These are phyloP conservation scores for Leucosporidium creatinivorum DNA, from an alignment of 768 basidiomycete genomes.

Conservation along the genomic window DNA sequence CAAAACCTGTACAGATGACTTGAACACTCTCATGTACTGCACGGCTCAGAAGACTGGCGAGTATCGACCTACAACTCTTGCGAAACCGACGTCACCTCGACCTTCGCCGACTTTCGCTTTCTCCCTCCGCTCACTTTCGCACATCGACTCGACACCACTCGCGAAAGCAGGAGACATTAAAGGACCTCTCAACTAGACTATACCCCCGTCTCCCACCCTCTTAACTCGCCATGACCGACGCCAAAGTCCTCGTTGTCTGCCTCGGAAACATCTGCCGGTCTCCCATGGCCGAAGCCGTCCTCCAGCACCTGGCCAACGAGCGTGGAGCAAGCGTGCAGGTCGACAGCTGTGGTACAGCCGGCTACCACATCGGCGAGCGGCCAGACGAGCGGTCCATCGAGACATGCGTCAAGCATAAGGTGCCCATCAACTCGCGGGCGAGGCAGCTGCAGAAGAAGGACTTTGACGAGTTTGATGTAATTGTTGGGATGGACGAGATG, in stretches of 20 bases:
- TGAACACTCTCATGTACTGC: no score
- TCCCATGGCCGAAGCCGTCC: slow-evolving; percentile 42
- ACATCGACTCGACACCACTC: no score
- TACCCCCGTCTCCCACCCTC: no score
- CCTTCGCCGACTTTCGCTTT: no score
- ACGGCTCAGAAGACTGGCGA: no score
- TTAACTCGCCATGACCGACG: no score
- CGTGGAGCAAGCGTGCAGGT: slow-evolving; percentile 14
- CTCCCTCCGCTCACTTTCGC: no score
- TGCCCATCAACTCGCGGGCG: slow-evolving; percentile 2
- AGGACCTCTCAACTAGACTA: no score
- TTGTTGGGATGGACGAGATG: slow-evolving; percentile 70
- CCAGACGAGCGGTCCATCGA: slow-evolving; percentile 73
- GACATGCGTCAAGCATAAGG: slow-evolving; percentile 48
- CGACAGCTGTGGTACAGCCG: slow-evolving; percentile 50
- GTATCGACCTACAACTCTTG: no score
- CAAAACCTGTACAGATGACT: no score
- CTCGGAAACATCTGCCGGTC: slow-evolving; percentile 4
- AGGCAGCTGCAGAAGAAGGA: slow-evolving; percentile 47
- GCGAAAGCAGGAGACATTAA: no score
- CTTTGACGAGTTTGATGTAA: slow-evolving; percentile 69
- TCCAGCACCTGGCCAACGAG: slow-evolving; percentile 20
- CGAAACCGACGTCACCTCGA: no score
- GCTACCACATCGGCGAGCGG: slow-evolving; percentile 73
- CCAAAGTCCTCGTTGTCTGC: slow-evolving; percentile 3